Conservation (phyloP, 31 red algal genomes). For the Porphyra umbilicalis region DNA sequence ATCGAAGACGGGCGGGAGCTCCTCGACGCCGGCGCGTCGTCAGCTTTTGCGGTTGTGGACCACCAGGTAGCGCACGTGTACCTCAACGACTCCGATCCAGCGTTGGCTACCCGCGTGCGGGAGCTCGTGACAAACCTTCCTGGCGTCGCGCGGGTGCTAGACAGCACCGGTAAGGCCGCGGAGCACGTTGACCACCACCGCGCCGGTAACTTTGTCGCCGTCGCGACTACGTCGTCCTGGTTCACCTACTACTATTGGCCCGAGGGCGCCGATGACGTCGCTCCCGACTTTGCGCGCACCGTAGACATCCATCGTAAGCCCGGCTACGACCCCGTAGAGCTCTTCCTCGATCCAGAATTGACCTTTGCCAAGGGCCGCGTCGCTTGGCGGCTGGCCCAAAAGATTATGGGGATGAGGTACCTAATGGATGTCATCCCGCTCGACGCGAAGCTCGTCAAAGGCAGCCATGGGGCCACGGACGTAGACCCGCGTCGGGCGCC, state of each 20-base stretch:
- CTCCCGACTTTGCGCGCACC: slow-evolving; percentile 60
- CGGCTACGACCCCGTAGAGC: slow-evolving; percentile 67
- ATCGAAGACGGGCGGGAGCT: slow-evolving; percentile 37
- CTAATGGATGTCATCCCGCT: slow-evolving; percentile 69
- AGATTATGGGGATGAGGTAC: slow-evolving; percentile 42
- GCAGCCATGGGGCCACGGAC: slow-evolving; percentile 29
- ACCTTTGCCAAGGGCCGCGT: slow-evolving; percentile 28
- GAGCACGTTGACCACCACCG: slow-evolving; percentile 35
- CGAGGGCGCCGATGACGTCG: slow-evolving; percentile 30
- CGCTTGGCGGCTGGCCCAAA: slow-evolving; percentile 27
- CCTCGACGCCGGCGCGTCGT: slow-evolving; percentile 47
- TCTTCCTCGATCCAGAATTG: slow-evolving; percentile 59
- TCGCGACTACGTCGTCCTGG: slow-evolving; percentile 40
- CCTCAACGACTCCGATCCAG: slow-evolving; percentile 23
- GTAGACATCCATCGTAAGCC: slow-evolving; percentile 80
- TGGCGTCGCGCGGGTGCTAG: slow-evolving; percentile 43
- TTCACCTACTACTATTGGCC: slow-evolving; percentile 77
- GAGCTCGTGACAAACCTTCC: slow-evolving; percentile 20
- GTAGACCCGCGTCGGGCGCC: slow-evolving; percentile 13
- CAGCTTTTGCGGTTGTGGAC: slow-evolving; percentile 57
- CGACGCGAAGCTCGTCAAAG: slow-evolving; percentile 40
- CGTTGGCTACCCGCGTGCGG: slow-evolving; percentile 7
- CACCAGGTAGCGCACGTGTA: slow-evolving; percentile 75
- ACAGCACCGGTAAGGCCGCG: slow-evolving; percentile 28
- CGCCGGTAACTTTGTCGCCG: slow-evolving; percentile 47